Evolutionary conservation across 2,329 filamentous ascomycete genomes (phyloP).

Genomic region (Neofusicoccum cordaticola): DNA sequence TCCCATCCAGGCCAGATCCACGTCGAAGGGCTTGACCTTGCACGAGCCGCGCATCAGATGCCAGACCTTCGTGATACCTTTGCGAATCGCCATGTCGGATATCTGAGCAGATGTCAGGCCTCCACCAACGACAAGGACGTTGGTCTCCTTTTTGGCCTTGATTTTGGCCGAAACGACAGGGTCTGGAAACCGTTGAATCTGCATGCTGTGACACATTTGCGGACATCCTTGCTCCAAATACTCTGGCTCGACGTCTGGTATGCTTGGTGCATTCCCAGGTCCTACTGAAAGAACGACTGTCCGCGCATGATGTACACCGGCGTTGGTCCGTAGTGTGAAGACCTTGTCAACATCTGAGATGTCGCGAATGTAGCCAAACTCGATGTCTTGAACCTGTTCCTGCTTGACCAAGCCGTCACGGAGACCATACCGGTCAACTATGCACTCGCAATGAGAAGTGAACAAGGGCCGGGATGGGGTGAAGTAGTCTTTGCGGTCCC

Average conservation of each 20-base stretch:
- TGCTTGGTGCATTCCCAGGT: conserved; percentile 59
- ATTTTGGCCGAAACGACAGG: conserved; percentile 54
- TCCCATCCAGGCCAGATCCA: conserved; percentile 74
- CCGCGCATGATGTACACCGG: conserved; percentile 55
- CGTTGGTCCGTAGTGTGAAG: conserved; percentile 63
- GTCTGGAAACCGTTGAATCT: conserved; percentile 59
- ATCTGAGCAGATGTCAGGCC: conserved; percentile 76
- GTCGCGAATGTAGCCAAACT: conserved; percentile 52
- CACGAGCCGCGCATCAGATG: conserved; percentile 63
- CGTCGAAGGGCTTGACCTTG: conserved; percentile 73
- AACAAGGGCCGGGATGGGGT: conserved; percentile 42
- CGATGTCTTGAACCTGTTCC: conserved; percentile 60
- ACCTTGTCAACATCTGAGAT: conserved; percentile 50
- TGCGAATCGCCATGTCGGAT: conserved; percentile 62
- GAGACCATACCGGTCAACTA: conserved; percentile 47
- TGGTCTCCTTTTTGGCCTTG: conserved; percentile 49
- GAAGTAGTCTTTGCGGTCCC: conserved; percentile 49
- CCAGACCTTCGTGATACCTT: conserved; percentile 66
- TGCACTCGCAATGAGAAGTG: conserved; percentile 39
- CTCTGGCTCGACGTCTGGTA: conserved; percentile 33
- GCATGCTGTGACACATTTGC: conserved; percentile 63
- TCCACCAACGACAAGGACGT: conserved; percentile 69
- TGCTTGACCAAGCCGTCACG: conserved; percentile 56
- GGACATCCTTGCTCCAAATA: conserved; percentile 25
- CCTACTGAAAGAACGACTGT: conserved; percentile 70